These are phyloP conservation scores for Tetramitus jugosus DNA, from an alignment of 208 protist species.

Conservation along the genomic window DNA sequence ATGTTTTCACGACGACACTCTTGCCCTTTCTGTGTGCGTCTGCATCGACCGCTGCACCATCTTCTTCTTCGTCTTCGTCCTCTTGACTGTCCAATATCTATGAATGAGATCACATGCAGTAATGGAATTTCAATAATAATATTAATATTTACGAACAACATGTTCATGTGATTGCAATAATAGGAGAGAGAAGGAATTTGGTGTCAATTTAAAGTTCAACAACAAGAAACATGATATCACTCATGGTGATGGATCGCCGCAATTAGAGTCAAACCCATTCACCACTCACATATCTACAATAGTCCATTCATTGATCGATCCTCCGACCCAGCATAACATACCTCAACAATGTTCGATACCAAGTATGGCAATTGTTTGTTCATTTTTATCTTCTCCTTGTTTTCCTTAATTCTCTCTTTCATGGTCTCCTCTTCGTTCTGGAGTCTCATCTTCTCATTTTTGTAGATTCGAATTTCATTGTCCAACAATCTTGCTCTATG, in stretches of 20 bases:
- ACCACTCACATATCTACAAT: background rate
- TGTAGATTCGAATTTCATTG: slow-evolving; percentile 50
- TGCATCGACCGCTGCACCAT: slow-evolving; percentile 56
- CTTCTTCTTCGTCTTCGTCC: slow-evolving; percentile 44
- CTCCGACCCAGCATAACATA: slow-evolving; percentile 28
- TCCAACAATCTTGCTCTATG: slow-evolving; percentile 54
- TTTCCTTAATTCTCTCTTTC: slow-evolving; percentile 66
- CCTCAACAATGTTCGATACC: slow-evolving; percentile 81
- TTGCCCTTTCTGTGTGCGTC: slow-evolving; percentile 67
- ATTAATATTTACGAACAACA: slow-evolving; percentile 14
- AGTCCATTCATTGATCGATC: background rate
- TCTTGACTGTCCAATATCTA: slow-evolving; percentile 35
- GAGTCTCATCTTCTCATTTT: slow-evolving; percentile 54
- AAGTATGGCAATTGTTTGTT: slow-evolving; percentile 86
- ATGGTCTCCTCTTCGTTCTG: slow-evolving; percentile 60
- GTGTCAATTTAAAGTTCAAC: too few species aligned
- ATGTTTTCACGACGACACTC: slow-evolving; percentile 98
- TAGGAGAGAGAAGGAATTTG: too few species aligned
- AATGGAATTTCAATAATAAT: background rate
- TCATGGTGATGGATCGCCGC: too few species aligned
- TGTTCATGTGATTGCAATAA: slow-evolving; percentile 23
- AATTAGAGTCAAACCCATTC: too few species aligned
- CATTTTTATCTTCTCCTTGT: slow-evolving; percentile 83
- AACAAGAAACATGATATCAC: too few species aligned
- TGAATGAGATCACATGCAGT: slow-evolving; percentile 26